Evolutionary conservation across 1,284 basidiomycete genomes (phyloP), one percentile per base, ranked within the genome.

Genomic region (Kwoniella shivajii): DNA sequence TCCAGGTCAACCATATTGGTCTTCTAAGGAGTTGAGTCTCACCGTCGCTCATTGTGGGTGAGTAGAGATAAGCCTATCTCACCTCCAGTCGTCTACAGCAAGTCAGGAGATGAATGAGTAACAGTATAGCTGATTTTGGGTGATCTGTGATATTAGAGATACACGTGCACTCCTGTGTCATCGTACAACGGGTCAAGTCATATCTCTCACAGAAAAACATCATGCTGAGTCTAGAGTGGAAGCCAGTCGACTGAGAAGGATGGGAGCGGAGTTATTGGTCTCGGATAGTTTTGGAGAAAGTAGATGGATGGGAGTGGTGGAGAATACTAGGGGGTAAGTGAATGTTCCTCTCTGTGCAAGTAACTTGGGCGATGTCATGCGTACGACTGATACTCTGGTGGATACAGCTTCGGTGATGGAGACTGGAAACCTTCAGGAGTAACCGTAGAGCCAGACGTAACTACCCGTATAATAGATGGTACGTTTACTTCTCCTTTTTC

Each of bases 261-360:
- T 93, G 84, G 94, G 93, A 9, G 74, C 78, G 16, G 88, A 88
- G 6, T 87, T 90, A 1, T 79, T 96, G 27, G 89, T 97, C 44
- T 90, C 91, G 4, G 95, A 99, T 74, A 93, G 90, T 4, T 99
- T 93, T 71, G 95, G 96, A 31, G 95, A 99, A 81, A 86, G 88
- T 39, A 82, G 92, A 39, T 98, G 93, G 92, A 97, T 97, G 88
- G 95, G 95, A 7, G 90, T 88, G 1, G 81, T 99, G 20, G 91
- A 88, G 42, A 99, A 98, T 68, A 98, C 96, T 9, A 81, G 95
- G 74, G 88, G 90, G 85, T 90, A 60, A 67, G 82, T 76, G 39
- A 10, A 29, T 18, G 7, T 34, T 39, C n/a, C n/a, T n/a, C n/a
- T n/a, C n/a, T n/a, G n/a, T n/a, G n/a, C n/a, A n/a, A n/a, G n/a